Conservation (phyloP, 345 rosid species). For the Rhodomyrtus tomentosa region DNA sequence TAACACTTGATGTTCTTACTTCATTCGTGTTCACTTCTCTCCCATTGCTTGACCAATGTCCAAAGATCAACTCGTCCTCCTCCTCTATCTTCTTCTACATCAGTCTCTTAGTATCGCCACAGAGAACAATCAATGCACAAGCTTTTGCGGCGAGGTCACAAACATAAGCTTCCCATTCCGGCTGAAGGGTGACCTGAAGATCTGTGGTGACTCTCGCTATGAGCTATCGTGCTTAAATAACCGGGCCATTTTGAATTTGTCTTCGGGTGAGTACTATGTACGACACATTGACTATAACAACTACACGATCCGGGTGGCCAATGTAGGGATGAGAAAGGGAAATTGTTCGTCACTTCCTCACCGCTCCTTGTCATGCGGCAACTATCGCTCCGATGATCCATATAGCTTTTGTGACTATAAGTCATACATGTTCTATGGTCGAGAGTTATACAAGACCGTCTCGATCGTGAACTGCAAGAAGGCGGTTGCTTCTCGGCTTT, state of each 20-base stretch:
- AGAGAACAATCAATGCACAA: not conserved
- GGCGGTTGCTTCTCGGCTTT: not conserved
- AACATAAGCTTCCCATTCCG: not conserved
- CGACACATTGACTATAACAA: not conserved
- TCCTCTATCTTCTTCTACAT: not conserved
- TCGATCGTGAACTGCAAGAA: not conserved
- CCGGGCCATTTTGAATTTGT: not conserved
- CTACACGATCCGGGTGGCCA: not conserved
- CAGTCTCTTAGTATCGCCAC: not conserved
- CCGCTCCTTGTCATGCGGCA: too few relatives aligned
- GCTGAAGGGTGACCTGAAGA: accelerated
- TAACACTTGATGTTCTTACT: not conserved
- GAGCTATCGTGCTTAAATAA: not conserved
- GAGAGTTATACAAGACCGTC: too few relatives aligned
- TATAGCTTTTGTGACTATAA: accelerated
- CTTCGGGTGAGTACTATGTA: not conserved
- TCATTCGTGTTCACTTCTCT: not conserved
- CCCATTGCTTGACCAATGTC: not conserved
- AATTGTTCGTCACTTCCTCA: not conserved
- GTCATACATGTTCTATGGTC: accelerated
- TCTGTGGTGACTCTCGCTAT: accelerated
- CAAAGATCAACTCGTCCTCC: not conserved
- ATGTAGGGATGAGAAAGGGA: not conserved
- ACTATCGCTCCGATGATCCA: too few relatives aligned
- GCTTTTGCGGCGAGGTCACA: not conserved